A percentile compares a stretch with the other conserved stretches of the same genome.
Evolutionary conservation across 345 rosid genomes (phyloP).

Genomic region (Melaleuca quinquenervia): DNA sequence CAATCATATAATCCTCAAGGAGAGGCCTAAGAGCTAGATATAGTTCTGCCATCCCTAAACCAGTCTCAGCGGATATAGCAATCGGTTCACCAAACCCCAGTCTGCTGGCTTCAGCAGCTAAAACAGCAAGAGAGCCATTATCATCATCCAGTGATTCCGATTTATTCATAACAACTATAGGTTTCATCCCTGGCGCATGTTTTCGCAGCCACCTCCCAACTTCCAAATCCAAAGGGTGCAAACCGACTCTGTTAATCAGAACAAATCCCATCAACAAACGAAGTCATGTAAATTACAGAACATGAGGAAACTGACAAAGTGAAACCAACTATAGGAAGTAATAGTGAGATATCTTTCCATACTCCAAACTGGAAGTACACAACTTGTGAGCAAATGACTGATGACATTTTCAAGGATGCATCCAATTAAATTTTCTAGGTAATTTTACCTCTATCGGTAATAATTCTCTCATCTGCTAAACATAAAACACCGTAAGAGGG

Average conservation of each 20-base stretch:
- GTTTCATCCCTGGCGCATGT: slow-evolving; percentile 65
- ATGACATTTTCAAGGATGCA: background rate
- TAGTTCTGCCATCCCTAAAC: slow-evolving; percentile 82
- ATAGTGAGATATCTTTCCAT: background rate
- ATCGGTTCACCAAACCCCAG: slow-evolving; percentile 90
- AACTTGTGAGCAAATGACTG: background rate
- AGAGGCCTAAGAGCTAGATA: slow-evolving; percentile 60
- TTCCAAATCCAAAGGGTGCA: slow-evolving; percentile 91
- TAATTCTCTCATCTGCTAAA: background rate
- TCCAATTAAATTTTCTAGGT: background rate
- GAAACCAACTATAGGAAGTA: background rate
- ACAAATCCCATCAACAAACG: background rate
- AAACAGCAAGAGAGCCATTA: slow-evolving; percentile 44
- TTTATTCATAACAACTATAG: slow-evolving; percentile 76
- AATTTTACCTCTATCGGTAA: background rate
- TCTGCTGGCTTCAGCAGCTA: slow-evolving; percentile 46
- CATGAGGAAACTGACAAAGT: background rate
- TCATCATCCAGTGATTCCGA: slow-evolving; percentile 64
- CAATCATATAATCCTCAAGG: slow-evolving; percentile 54
- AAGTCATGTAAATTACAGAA: background rate
- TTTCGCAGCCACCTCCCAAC: slow-evolving; percentile 91
- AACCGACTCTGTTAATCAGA: slow-evolving; percentile 44
- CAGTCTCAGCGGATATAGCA: slow-evolving; percentile 94
- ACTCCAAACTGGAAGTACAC: background rate
- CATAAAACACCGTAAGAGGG: background rate